Evolutionary conservation across 441 rosid genomes (phyloP).

Genomic region (Geranium incanum): DNA sequence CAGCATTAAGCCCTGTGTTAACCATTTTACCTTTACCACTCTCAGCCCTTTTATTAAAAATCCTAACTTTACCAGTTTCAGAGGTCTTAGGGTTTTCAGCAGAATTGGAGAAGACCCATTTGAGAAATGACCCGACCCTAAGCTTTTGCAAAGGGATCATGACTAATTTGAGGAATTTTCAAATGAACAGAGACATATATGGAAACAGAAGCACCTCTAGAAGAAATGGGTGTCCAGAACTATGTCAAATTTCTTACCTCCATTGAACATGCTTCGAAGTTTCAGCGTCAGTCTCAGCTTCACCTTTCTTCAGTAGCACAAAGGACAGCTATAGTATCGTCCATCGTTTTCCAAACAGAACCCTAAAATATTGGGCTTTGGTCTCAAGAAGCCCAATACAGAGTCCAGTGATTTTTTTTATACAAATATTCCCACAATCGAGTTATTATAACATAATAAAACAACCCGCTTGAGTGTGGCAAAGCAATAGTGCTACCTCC

Average conservation of each 20-base stretch:
- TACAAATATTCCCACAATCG: no score
- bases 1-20: background rate
- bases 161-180: background rate
- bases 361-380: no score
- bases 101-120: constrained; percentile 1
- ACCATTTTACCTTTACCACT: background rate
- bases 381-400: no score
- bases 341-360: no score
- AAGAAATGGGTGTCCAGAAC: background rate
- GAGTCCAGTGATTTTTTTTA: no score
- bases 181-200: background rate
- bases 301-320: no score
- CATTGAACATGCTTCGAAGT: background rate
- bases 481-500: no score
- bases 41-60: background rate
- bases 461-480: no score
- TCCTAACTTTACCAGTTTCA: background rate
- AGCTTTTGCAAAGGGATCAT: constrained; percentile 8
- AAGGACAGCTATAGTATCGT: no score
- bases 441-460: no score
- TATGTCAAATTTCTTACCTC: background rate
- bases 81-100: background rate
- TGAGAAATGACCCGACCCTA: background rate
- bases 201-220: background rate
- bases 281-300: background rate